phyloP scores from a whole-genome alignment of 441 rosid species.

The Populus hybrid region DNA sequence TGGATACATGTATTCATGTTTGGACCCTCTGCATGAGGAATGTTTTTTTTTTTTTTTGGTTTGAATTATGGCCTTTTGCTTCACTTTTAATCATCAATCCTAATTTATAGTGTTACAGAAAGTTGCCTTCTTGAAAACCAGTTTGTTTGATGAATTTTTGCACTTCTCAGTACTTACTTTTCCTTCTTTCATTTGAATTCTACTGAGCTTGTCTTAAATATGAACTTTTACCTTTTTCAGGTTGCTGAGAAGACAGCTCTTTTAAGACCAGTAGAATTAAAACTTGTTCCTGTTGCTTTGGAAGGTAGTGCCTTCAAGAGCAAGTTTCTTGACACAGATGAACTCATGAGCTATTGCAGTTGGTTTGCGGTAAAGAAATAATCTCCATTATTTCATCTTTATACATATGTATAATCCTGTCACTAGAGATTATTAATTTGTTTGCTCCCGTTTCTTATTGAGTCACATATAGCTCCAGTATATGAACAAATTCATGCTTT shows the following conservation, averaged over 20 bases:
- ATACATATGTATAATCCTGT: background rate
- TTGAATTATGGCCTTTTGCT: background rate
- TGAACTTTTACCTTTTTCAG: slow-evolving; percentile 41
- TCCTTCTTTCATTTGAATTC: slow-evolving; percentile 16
- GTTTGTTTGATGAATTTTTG: slow-evolving; percentile 1
- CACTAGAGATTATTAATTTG: background rate
- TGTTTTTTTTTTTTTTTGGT: background rate
- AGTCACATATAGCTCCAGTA: background rate
- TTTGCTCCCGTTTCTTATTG: background rate
- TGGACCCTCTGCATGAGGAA: slow-evolving; percentile 3
- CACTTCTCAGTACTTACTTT: background rate
- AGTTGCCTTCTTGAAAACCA: background rate
- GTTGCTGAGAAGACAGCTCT: slow-evolving; percentile 89
- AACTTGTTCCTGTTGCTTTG: slow-evolving; percentile 90
- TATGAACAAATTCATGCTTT: background rate
- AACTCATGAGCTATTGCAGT: slow-evolving; percentile 86
- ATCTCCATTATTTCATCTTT: background rate
- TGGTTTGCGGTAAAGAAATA: slow-evolving; percentile 84
- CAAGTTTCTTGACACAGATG: slow-evolving; percentile 92
- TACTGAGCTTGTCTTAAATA: slow-evolving; percentile 19
- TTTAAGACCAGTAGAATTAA: slow-evolving; percentile 87
- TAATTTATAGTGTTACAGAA: background rate
- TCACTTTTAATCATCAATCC: background rate
- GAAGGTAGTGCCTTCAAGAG: slow-evolving; percentile 96
- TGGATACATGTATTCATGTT: background rate